Conservation (phyloP, 2,329 filamentous ascomycete genomes). For the Paecilomyces sp. region DNA sequence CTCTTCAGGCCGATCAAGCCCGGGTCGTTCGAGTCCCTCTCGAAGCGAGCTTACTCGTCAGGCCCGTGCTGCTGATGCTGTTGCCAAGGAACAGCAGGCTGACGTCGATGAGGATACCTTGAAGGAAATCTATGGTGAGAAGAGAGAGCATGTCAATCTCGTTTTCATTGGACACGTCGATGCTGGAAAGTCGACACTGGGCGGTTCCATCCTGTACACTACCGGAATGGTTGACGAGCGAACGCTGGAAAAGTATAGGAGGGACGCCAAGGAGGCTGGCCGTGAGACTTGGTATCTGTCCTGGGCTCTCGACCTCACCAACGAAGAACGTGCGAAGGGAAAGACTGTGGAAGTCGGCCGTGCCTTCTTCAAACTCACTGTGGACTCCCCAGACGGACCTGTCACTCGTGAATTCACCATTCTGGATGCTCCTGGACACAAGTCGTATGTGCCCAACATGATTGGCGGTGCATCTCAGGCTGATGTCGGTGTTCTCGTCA, state of each 20-base stretch:
- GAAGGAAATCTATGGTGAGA: conserved; percentile 92
- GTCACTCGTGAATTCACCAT: conserved; percentile 95
- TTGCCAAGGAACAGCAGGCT: conserved; percentile 73
- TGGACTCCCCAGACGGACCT: conserved; percentile 27
- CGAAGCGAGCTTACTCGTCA: conserved; percentile 50
- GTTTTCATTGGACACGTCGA: conserved; percentile 98
- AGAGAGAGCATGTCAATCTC: conserved; percentile 71
- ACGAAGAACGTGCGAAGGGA: conserved; percentile 91
- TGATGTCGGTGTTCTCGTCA: conserved; percentile 90
- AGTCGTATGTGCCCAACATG: conserved; percentile 97
- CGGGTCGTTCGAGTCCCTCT: conserved; percentile 67
- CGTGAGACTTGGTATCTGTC: conserved; percentile 98
- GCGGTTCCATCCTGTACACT: conserved; percentile 83
- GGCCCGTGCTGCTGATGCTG: conserved; percentile 68
- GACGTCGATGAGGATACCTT: conserved; percentile 78
- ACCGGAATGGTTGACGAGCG: conserved; percentile 99
- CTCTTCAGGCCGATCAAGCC: conserved; percentile 78
- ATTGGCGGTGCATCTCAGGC: conserved; percentile 91
- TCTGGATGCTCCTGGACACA: conserved; percentile 92
- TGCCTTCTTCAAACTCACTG: conserved; percentile 80
- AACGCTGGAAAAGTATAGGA: conserved; percentile 97
- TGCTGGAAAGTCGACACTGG: conserved; percentile 93
- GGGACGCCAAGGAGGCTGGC: conserved; percentile 89
- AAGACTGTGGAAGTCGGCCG: conserved; percentile 97
- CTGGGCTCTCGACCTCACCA: conserved; percentile 95